A percentile compares a stretch with the other conserved stretches of the same genome.
These are phyloP conservation scores for Didymella arachidicola DNA, from an alignment of 2,329 filamentous ascomycete species.

Conservation along the genomic window DNA sequence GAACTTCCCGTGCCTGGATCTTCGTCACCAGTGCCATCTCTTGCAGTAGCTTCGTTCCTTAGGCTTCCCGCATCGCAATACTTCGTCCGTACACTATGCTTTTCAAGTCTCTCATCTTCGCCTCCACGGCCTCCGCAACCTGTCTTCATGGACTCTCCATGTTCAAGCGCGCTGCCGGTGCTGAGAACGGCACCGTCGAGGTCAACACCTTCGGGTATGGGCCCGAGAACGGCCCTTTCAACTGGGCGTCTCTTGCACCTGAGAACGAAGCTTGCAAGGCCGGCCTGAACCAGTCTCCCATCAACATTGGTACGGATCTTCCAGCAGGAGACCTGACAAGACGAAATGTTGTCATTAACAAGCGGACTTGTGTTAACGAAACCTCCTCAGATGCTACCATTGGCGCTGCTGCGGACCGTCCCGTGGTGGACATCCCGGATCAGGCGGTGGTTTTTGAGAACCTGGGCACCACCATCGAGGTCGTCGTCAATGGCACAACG, in stretches of 20 bases:
- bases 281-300: conserved; percentile 64
- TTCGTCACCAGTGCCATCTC: conserved; percentile 8
- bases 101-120: conserved; percentile 41
- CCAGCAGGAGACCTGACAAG: conserved; percentile 3
- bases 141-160: conserved; percentile 55
- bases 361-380: conserved; percentile 18
- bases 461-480: conserved; percentile 65
- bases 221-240: conserved; percentile 57
- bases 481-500: conserved; percentile 61
- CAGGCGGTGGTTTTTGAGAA: conserved; percentile 62
- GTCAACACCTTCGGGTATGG: conserved; percentile 55
- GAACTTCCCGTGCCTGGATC: conserved; percentile 1
- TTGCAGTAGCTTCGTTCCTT: conserved; percentile 1
- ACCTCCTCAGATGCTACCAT: conserved; percentile 43
- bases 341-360: conserved; percentile 9
- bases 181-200: conserved; percentile 25
- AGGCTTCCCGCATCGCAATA: background rate
- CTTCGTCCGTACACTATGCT: conserved; percentile 38
- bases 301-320: conserved; percentile 57
- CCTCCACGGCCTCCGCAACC: conserved; percentile 49
- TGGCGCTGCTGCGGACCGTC: conserved; percentile 37
- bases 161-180: conserved; percentile 37
- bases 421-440: conserved; percentile 53
- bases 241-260: conserved; percentile 59
- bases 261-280: conserved; percentile 58